phyloP scores from a whole-genome alignment of 2,329 filamentous ascomycete genomes.

The Xylogone sp. region DNA sequence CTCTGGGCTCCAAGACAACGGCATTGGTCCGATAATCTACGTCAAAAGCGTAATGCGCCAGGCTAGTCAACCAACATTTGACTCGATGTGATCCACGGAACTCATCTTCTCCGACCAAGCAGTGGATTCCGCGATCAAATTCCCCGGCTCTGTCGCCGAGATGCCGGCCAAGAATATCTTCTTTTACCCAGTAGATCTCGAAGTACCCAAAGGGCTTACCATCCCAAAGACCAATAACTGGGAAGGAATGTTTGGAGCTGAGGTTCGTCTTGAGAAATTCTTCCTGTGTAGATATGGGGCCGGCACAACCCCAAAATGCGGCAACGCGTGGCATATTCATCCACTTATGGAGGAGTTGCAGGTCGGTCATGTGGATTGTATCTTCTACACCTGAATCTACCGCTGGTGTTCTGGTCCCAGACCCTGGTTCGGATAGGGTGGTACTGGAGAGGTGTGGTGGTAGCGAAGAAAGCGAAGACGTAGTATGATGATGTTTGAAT shows the following conservation, averaged over 20 bases:
- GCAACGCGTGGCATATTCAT: conserved; percentile 81
- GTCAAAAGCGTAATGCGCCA: conserved; percentile 83
- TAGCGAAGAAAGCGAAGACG: conserved; percentile 22
- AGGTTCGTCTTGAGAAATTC: conserved; percentile 66
- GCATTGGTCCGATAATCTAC: conserved; percentile 77
- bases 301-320: conserved; percentile 76
- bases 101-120: conserved; percentile 88
- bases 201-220: conserved; percentile 96
- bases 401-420: conserved; percentile 30
- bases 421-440: conserved; percentile 35
- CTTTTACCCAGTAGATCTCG: conserved; percentile 97
- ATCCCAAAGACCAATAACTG: conserved; percentile 90
- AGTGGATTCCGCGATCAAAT: conserved; percentile 85
- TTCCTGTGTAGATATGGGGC: conserved; percentile 51
- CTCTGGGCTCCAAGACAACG: conserved; percentile 81
- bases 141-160: conserved; percentile 67
- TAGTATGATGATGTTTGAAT: conserved; percentile 23
- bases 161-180: conserved; percentile 72
- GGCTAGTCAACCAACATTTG: conserved; percentile 73
- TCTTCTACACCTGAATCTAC: conserved; percentile 39
- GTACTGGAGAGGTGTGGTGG: conserved; percentile 30
- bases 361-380: conserved; percentile 42
- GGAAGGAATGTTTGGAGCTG: conserved; percentile 72
- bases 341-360: conserved; percentile 77
- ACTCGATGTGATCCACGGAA: conserved; percentile 77